Percentiles rank a stretch among this genome's conserved stretches.
Evolutionary conservation across 345 rosid species (phyloP).

Genomic region (Eucalyptus brandiana): DNA sequence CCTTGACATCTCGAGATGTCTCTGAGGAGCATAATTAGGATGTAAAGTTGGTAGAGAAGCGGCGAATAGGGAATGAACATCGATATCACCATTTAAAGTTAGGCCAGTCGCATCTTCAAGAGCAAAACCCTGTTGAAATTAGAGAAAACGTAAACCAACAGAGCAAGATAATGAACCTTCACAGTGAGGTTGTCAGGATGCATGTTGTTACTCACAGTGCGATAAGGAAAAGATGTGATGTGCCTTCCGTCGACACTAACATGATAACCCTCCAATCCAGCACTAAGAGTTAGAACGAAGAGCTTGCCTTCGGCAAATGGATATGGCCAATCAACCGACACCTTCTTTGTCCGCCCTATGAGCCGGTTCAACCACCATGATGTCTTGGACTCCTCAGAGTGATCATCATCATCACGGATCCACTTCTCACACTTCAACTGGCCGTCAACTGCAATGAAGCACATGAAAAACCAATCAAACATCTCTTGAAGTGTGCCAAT

Average conservation of each 20-base stretch:
- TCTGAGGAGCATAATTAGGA: conserved; percentile 81
- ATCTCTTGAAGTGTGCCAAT: background rate
- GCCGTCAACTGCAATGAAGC: conserved; percentile 63
- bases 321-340: conserved; percentile 80
- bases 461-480: background rate
- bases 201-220: conserved; percentile 51
- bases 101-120: conserved; percentile 98
- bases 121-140: conserved; percentile 59
- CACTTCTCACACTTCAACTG: conserved; percentile 92
- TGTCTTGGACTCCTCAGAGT: conserved; percentile 56
- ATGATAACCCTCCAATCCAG: conserved; percentile 95
- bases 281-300: conserved; percentile 78
- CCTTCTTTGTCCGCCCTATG: conserved; percentile 59
- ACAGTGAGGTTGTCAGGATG: background rate
- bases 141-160: conserved; percentile 3
- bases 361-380: conserved; percentile 85
- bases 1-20: conserved; percentile 64
- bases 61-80: conserved; percentile 70
- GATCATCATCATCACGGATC: conserved; percentile 69
- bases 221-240: conserved; percentile 84
- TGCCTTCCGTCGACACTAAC: conserved; percentile 84
- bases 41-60: conserved; percentile 79
- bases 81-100: conserved; percentile 63
- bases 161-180: background rate
- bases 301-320: conserved; percentile 73